Conservation (phyloP, 129 eudicot species). For the Rutidosis leptorrhynchoides region DNA sequence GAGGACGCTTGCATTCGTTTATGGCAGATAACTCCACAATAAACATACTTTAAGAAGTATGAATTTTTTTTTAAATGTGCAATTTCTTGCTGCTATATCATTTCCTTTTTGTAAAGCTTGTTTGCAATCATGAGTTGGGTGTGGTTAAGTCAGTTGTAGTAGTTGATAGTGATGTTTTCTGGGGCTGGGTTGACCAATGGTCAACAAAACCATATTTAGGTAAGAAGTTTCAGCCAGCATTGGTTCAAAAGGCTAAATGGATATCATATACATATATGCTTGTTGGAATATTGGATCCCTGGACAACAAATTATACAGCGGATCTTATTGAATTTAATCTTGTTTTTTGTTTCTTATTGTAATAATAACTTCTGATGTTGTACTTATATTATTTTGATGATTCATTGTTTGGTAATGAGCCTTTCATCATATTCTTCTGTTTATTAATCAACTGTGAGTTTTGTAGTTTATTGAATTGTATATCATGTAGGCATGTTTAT, state of each 20-base stretch:
- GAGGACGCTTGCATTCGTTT: slow-evolving; percentile 89
- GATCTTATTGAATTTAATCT: slow-evolving; percentile 14
- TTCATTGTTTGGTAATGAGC: too few relatives aligned
- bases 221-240: slow-evolving; percentile 9
- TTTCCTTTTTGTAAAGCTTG: slow-evolving; percentile 24
- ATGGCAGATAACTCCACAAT: slow-evolving; percentile 63
- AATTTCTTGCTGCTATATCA: slow-evolving; percentile 10
- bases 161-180: slow-evolving; percentile 30
- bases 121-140: slow-evolving; percentile 25
- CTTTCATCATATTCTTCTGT: too few relatives aligned
- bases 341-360: background rate
- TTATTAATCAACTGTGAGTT: too few relatives aligned
- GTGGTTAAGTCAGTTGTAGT: slow-evolving; percentile 17
- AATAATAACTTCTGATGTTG: slow-evolving; percentile 21
- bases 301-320: background rate
- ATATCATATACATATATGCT: slow-evolving; percentile 9
- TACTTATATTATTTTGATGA: too few relatives aligned
- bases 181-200: slow-evolving; percentile 1
- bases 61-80: slow-evolving; percentile 13
- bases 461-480: too few relatives aligned
- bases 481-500: too few relatives aligned
- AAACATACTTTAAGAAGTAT: slow-evolving; percentile 23
- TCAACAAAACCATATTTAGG: slow-evolving; percentile 4
- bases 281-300: slow-evolving; percentile 17
- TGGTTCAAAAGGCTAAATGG: slow-evolving; percentile 9